Evolutionary conservation across 345 rosid genomes (phyloP), one percentile per base, ranked within the genome.

Genomic region (Hibiscus tridactylites): DNA sequence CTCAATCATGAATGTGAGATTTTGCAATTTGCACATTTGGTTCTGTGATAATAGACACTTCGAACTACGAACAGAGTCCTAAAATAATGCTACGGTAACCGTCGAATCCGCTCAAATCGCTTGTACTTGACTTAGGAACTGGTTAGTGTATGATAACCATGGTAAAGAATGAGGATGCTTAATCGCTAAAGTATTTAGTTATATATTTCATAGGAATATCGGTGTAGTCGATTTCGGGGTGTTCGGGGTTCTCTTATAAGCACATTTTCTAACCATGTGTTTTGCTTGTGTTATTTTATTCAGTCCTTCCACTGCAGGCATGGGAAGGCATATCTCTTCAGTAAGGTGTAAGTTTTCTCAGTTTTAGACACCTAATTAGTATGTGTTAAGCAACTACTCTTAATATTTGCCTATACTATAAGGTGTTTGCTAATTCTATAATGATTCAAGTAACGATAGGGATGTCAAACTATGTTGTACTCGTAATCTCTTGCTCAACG

Each of bases 261-360:
- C 71, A 74, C 59, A 61, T 24, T 1, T 73, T 80, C 85, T 86
- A 79, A 87, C 76, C 19, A 5, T 24, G 6, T 73, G 58, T 74
- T 80, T 70, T 75, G 71, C 53, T 62, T 70, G 65, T 82, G 68
- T 72, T 72, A 61, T 79, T 83, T 76, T 78, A 77, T 82, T 81
- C 88, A 96, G 99, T 79, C 92, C 70, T 92, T 96, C 87, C 88
- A 89, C 69, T 37, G 83, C 88, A 89, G 83, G 79, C 93, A 96
- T 84, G 99, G 99, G 82, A 89, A 84, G 80, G 99, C 99, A 78
- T 96, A 92, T 84, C 98, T 96, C 83, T 96, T 96, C 91, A 79
- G 66, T 63, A 91, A 89, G 80, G 99, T 92, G 99, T 96, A 92
- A 96, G 99, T 89, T 77, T 58, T 85, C 78, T 82, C 68, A 29